phyloP scores from a whole-genome alignment of 768 basidiomycete genomes.

The Pholiota microspora region DNA sequence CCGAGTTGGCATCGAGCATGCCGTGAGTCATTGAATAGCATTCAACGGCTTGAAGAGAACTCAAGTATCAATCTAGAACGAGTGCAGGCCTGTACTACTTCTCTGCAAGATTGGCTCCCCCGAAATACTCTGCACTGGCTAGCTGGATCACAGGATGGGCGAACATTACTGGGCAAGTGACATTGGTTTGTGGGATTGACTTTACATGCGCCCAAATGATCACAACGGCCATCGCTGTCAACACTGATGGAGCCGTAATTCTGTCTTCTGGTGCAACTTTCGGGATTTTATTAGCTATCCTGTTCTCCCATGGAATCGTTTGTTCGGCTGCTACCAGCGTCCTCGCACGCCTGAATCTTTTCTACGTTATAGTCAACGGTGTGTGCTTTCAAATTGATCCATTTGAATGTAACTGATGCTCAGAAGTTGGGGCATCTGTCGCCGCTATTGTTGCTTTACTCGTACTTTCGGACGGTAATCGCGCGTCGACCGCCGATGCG shows the following conservation, averaged over 20 bases:
- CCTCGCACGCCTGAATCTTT: slow-evolving; percentile 66
- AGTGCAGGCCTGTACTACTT: slow-evolving; percentile 81
- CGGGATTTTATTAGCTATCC: slow-evolving; percentile 62
- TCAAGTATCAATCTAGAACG: slow-evolving; percentile 44
- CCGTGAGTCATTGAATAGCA: slow-evolving; percentile 46
- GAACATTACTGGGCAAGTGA: slow-evolving; percentile 64
- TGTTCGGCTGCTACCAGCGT: slow-evolving; percentile 69
- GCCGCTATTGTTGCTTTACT: slow-evolving; percentile 62
- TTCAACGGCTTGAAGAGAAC: not conserved
- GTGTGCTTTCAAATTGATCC: slow-evolving; percentile 16
- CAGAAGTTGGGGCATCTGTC: slow-evolving; percentile 58
- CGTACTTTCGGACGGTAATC: slow-evolving; percentile 51
- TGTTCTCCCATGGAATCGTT: slow-evolving; percentile 66
- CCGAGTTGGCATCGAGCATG: slow-evolving; percentile 72
- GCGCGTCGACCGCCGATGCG: slow-evolving; percentile 66
- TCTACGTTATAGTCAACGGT: slow-evolving; percentile 69
- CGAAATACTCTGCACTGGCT: slow-evolving; percentile 51
- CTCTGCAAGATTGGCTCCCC: slow-evolving; percentile 70
- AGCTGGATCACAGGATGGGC: slow-evolving; percentile 52
- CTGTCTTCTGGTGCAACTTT: slow-evolving; percentile 63
- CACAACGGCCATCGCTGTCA: slow-evolving; percentile 64
- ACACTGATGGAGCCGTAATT: slow-evolving; percentile 48
- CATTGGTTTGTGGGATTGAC: slow-evolving; percentile 73
- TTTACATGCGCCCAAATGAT: slow-evolving; percentile 82
- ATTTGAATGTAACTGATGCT: not conserved